phyloP scores from a whole-genome alignment of 2,329 filamentous ascomycete genomes.

The Exophiala alcalophila region DNA sequence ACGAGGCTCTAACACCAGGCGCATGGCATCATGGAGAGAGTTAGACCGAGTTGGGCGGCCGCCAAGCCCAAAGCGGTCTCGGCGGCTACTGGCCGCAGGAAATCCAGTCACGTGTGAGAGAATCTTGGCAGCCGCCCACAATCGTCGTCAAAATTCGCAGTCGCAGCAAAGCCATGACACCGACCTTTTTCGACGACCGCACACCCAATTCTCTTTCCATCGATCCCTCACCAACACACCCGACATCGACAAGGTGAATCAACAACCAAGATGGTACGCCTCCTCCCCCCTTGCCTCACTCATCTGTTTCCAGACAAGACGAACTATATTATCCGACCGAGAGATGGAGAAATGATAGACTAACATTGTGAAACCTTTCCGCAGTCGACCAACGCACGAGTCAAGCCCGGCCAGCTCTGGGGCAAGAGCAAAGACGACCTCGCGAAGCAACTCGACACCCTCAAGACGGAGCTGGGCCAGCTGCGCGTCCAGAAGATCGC shows the following conservation, averaged over 20 bases:
- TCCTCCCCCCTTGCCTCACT: background rate
- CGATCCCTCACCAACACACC: conserved; percentile 9
- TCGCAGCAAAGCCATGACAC: conserved; percentile 7
- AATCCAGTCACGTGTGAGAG: conserved; percentile 4
- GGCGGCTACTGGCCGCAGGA: no score
- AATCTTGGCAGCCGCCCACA: conserved; percentile 15
- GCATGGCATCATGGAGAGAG: no score
- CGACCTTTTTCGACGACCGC: conserved; percentile 10
- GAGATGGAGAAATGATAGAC: no score
- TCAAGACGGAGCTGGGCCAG: conserved; percentile 94
- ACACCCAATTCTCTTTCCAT: no score
- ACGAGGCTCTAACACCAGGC: no score
- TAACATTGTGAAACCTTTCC: no score
- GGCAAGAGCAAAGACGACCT: conserved; percentile 99
- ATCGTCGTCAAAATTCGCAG: conserved; percentile 15
- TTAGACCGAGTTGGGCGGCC: no score
- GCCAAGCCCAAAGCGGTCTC: no score
- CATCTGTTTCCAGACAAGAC: conserved; percentile 3
- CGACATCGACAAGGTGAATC: conserved; percentile 21
- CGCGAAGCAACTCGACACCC: conserved; percentile 87
- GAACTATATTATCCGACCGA: no score
- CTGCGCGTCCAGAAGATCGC: conserved; percentile 98
- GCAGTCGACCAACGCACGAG: conserved; percentile 63
- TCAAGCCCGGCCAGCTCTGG: conserved; percentile 97
- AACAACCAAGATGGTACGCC: conserved; percentile 28